Conservation (phyloP, 345 rosid genomes). For the Geranium brycei region DNA sequence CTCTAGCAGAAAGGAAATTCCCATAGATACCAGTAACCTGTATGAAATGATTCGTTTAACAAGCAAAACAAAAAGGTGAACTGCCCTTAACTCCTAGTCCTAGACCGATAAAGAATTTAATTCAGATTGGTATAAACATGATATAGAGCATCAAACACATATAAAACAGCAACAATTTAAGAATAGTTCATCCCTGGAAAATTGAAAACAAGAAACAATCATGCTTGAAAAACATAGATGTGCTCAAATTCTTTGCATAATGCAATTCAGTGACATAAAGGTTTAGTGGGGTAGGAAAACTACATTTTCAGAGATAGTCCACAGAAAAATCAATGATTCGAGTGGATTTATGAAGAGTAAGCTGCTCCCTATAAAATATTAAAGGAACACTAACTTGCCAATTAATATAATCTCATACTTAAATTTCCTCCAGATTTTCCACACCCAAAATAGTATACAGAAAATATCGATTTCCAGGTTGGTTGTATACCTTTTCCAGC, state of each 20-base stretch:
- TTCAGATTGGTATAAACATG: not conserved
- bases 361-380: not conserved
- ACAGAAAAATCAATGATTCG: not conserved
- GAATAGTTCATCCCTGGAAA: not conserved
- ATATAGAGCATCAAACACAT: not conserved
- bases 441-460: not conserved
- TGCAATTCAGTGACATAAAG: not conserved
- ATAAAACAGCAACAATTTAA: not conserved
- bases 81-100: slow-evolving; percentile 1
- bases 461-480: not conserved
- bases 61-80: slow-evolving; percentile 3
- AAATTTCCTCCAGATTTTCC: not conserved
- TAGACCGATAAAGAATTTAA: slow-evolving; percentile 9
- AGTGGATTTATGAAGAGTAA: not conserved
- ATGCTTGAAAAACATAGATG: not conserved
- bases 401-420: no score
- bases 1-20: slow-evolving; percentile 57
- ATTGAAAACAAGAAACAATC: not conserved
- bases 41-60: slow-evolving; percentile 14
- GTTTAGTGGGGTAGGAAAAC: not conserved
- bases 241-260: not conserved
- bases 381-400: not conserved
- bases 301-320: not conserved
- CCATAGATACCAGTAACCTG: slow-evolving; percentile 67
- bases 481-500: slow-evolving; percentile 54